Base-by-base conservation (phyloP, 202 grass and related monocot genomes). In the Bolboschoenoplectus hybrid region DNA sequence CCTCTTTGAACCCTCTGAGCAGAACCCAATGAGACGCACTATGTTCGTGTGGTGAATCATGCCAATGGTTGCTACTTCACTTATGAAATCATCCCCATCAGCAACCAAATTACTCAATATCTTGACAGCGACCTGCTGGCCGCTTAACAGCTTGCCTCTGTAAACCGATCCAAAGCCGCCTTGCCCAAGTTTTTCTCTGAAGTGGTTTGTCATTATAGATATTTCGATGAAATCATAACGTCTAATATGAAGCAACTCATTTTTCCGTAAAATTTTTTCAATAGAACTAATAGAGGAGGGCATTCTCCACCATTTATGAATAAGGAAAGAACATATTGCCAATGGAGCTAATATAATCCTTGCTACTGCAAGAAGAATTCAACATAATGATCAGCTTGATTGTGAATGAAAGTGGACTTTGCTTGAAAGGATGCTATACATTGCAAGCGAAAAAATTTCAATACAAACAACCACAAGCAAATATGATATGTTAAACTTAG, bases 21-120 rank as follows among this genome's bases (percentile, higher is more conserved):
- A 92, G 65, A 89, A 92, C 90, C 90, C 6, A 92, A 14, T 9
- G 53, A 92, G 82, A 14, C 77, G 85, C 4, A 89, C 88, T 17
- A 92, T 72, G 64, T 90, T 94, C 85, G 82, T 52, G 77, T 92
- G 93, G 61, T 95, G 93, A 58, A 92, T 95, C 71, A 11, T 64
- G 13, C 93, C 93, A 1, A 95, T 91, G 67, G 93, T 95, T 61
- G 91, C 93, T 0, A 95, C 88, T 85, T 92, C 88, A 9, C 88
- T 92, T 84, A 92, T 92, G 79, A 90, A 92, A 8, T 26, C 17
- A 52, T 91, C 67, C 66, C 85, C 87, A 5, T 88, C 82, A 4
- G 72, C 87, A 46, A 17, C 7, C 5, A 14, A 3, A 3, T 57
- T 57, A 14, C 55, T 57, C 55, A n/a, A n/a, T n/a, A n/a, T n/a